Evolutionary conservation across 768 basidiomycete genomes (phyloP), one percentile per base, ranked within the genome.

Genomic region (Lanmaoa pseudosensibilis): DNA sequence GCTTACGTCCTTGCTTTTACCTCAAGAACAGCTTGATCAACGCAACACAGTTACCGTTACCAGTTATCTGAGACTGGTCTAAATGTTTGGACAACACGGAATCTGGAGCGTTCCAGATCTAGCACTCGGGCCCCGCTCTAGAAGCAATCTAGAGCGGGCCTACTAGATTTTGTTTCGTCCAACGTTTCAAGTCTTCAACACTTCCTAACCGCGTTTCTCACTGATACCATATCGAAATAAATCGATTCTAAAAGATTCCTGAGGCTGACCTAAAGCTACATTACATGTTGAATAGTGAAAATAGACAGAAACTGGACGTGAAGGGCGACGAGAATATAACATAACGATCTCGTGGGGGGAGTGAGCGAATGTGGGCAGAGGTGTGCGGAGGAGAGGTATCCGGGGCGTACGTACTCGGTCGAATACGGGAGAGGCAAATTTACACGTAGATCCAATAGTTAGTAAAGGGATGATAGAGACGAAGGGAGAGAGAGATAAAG

Each of bases 181-280:
- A 27, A 27, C 27, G 27, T 27, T 27, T 4, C 27, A 27, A 27
- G 6, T 27, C 27, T 27, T 27, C 27, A 27, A 4, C 6, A 6
- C 27, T 27, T 27, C 4, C 6, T 27, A 27, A 27, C 27, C 27
- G 6, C 27, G 27, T 27, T 27, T 27, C 27, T 36, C 36, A 36
- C 15, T 16, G 15, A 19, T 27, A 4, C 27, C 27, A 27, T 27
- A 6, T 27, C 27, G 27, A 27, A 27, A 27, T 27, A 13, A 37
- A 18, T 37, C 6, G 4, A 36, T 18, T 37, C 36, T 49, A 37
- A 36, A 36, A 8, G 13, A n/a, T 30, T 39, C 49, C 49, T 4
- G 37, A 50, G 37, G 27, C 16, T 37, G n/a, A 38, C 25, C 49
- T 56, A 54, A 46, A 46, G 50, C 50, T 56, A 56, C 55, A 56